Evolutionary conservation across 2,329 filamentous ascomycete genomes (phyloP).

Genomic region (Fusarium denticulatum): DNA sequence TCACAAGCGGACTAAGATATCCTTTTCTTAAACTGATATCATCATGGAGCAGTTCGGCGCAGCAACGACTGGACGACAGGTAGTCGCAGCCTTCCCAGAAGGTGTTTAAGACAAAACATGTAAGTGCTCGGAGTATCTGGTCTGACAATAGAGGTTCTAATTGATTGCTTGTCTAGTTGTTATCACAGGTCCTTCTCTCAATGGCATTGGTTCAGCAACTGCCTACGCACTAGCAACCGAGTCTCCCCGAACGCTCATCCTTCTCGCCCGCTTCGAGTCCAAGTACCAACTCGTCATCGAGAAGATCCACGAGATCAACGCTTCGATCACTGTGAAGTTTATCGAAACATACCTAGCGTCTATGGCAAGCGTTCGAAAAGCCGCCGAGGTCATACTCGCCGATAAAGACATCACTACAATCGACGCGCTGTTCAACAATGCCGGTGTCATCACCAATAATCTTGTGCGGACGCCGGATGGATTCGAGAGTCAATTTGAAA

Average conservation of each 20-base stretch:
- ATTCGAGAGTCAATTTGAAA: neutral
- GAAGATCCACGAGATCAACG: neutral
- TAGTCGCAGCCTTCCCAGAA: neutral
- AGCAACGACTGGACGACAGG: neutral
- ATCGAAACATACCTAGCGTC: neutral
- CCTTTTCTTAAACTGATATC: rapidly evolving
- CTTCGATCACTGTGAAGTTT: neutral
- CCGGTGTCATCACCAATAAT: neutral
- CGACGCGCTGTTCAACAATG: neutral
- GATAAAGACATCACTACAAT: neutral
- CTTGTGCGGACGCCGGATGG: neutral
- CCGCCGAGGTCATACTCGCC: neutral
- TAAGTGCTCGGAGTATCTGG: too few relatives aligned
- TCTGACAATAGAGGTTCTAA: too few relatives aligned
- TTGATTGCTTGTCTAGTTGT: neutral
- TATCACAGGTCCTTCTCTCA: neutral
- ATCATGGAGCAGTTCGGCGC: neutral
- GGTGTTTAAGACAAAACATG: neutral
- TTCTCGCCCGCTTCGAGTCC: neutral
- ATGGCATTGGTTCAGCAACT: neutral
- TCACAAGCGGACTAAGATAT: rapidly evolving
- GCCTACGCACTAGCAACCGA: neutral
- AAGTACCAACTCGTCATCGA: neutral
- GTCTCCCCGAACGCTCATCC: neutral
- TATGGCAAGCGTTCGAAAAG: neutral